Base-by-base conservation (phyloP, 2,329 filamentous ascomycete genomes). In the Fusarium poae region DNA sequence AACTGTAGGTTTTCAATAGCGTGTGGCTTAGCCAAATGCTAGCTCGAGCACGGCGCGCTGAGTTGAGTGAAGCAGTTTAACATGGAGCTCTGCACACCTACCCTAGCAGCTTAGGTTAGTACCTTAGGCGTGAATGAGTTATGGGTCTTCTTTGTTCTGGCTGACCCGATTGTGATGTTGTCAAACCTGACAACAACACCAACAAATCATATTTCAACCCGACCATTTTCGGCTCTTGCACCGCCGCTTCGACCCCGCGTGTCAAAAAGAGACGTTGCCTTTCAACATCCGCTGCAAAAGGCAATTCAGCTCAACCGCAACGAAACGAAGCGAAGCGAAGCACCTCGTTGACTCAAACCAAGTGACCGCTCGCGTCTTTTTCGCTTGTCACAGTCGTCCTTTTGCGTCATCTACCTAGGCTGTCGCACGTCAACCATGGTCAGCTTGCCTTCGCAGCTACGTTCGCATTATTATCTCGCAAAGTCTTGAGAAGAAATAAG, bases 391-490 rank as follows among this genome's bases (percentile, higher is more conserved):
- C 70, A 70, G 49, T 62, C 50, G 43, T 57, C 57, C 56, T 55
- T 65, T 62, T 70, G 69, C 71, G 62, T 73, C 64, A 67, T 67
- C 69, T 67, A 27, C 27, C 27, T 61, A 57, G 62, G 62, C 60
- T 65, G 60, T 71, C 65, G 58, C 58, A 60, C 53, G 44, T 68
- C 68, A 74, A 74, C 48, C 72, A 80, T 79, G 78, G 73, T 73
- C 74, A 78, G 71, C 66, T 74, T 71, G 74, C 68, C 70, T 65
- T 75, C 74, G 54, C 72, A 72, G 60, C 68, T 74, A 66, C 73
- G 70, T 57, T 68, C 72, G 58, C 73, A 76, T 62, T 69, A 76
- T 62, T 73, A 69, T 64, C 70, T 74, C 59, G 70, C 74, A 58
- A 78, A 78, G 50, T 78, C 77, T 48, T 78, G 73, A 77, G 68